These are phyloP conservation scores for Tulasnella sp. DNA, from an alignment of 768 basidiomycete species.

Conservation along the genomic window DNA sequence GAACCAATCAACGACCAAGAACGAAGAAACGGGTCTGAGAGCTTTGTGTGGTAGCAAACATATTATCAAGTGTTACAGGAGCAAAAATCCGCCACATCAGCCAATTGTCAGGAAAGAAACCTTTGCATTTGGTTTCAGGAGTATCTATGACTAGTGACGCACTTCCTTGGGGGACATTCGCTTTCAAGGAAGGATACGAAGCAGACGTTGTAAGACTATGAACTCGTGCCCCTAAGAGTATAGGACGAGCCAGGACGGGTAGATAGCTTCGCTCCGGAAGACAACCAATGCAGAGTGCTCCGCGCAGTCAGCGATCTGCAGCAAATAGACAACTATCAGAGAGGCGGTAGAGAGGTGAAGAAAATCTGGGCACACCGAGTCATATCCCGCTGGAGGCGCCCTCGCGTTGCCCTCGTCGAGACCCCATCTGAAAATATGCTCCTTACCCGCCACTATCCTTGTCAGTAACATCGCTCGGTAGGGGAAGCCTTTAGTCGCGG, in stretches of 20 bases:
- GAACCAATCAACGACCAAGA: too few relatives aligned
- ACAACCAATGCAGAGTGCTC: constrained; percentile 75
- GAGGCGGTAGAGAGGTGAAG: neutral
- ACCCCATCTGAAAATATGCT: constrained; percentile 42
- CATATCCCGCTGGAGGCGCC: neutral
- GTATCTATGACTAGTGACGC: too few relatives aligned
- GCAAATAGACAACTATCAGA: neutral
- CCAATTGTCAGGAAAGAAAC: too few relatives aligned
- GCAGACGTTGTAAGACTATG: too few relatives aligned
- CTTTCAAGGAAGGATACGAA: too few relatives aligned
- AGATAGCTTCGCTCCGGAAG: constrained; percentile 69
- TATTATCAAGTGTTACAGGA: too few relatives aligned
- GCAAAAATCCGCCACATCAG: too few relatives aligned
- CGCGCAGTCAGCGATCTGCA: constrained; percentile 49
- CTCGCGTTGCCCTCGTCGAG: constrained; percentile 53
- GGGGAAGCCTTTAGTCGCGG: constrained; percentile 2
- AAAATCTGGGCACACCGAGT: neutral
- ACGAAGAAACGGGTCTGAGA: too few relatives aligned
- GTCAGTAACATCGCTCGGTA: constrained; percentile 23
- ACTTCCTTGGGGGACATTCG: too few relatives aligned
- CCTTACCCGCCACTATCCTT: neutral
- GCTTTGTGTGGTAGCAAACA: too few relatives aligned
- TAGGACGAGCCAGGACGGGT: constrained; percentile 71
- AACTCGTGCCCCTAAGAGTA: constrained; percentile 52
- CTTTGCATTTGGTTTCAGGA: too few relatives aligned